Base-by-base conservation (phyloP, 345 rosid species). In the Murraya koenigii region DNA sequence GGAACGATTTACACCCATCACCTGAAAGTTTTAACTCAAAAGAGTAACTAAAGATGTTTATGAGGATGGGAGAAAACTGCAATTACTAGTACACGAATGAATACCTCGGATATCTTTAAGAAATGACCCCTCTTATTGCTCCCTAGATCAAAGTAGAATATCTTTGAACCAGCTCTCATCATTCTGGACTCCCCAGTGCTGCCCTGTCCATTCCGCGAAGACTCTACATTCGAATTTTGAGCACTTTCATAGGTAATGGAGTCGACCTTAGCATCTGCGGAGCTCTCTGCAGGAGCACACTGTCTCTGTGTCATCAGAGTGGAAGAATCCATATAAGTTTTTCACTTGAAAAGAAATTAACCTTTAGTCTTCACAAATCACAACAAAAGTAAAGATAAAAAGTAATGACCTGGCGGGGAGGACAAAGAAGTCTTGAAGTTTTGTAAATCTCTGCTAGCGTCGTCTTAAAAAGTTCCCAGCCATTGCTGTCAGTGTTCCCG, bases 131-230 rank as follows among this genome's bases (percentile, higher is more conserved):
- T 36, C 8, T 15, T 58, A 72, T 72, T 72, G 66, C 65, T 58
- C 62, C 76, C 76, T 36, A 9, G 33, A 58, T 72, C 76, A 58
- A 72, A 72, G 49, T 32, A 72, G 76, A 58, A 58, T 52, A 2
- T 72, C 76, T 58, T 72, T 17, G 3, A 13, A 59, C 76, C 76
- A 20, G 14, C 52, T 36, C 30, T 72, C 35, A 58, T 38, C 54
- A 35, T 72, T 36, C 60, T 58, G 22, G 55, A 59, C 35, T 33
- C 66, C 22, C 11, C 44, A 58, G 7, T 14, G 23, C 35, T 38
- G 25, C 13, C 14, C 23, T 14, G 15, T 58, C 6, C 17, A 36
- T 1, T 72, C 30, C 58, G 6, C 1, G 17, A 35, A 59, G 54
- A 14, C 13, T 36, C 60, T 14, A 36, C 11, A 58, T 72, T 14